Percentiles rank a stretch among this genome's conserved stretches.
Conservation (phyloP, 2,329 filamentous ascomycete genomes). For the Simplicillium aogashimaense region DNA sequence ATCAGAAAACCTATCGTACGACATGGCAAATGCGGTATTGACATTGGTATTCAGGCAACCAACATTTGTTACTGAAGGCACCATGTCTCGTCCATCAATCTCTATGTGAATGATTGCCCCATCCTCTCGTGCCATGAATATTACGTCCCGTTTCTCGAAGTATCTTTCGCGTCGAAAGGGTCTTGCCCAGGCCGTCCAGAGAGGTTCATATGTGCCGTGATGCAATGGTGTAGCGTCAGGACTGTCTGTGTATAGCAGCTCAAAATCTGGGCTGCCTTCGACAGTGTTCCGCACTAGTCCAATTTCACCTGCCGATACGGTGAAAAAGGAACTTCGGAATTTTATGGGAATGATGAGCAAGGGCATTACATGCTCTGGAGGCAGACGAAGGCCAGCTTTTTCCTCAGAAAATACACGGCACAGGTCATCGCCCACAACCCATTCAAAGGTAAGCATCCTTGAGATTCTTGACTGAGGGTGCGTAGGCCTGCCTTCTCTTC, state of each 20-base stretch:
- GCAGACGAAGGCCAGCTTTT: conserved; percentile 38
- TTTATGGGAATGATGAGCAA: conserved; percentile 63
- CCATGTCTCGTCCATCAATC: conserved; percentile 46
- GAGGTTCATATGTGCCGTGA: conserved; percentile 37
- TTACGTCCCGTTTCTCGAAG: conserved; percentile 57
- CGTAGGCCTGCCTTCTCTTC: conserved; percentile 21
- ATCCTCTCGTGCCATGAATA: conserved; percentile 84
- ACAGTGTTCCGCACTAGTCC: conserved; percentile 45
- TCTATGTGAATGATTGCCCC: conserved; percentile 68
- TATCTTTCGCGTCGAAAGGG: conserved; percentile 58
- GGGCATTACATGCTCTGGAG: conserved; percentile 47
- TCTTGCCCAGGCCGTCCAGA: conserved; percentile 81
- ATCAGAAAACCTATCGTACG: conserved; percentile 60
- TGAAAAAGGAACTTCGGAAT: conserved; percentile 59
- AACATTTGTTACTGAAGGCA: conserved; percentile 46
- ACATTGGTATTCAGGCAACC: conserved; percentile 63
- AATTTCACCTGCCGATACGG: conserved; percentile 53
- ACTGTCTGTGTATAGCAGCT: conserved; percentile 29
- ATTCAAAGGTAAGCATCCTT: conserved; percentile 49
- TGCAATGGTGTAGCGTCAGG: conserved; percentile 32
- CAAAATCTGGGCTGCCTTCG: conserved; percentile 37
- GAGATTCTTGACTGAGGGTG: conserved; percentile 33
- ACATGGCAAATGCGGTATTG: conserved; percentile 70
- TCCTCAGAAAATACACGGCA: conserved; percentile 32
- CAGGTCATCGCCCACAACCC: conserved; percentile 43